phyloP scores from a whole-genome alignment of 2,329 filamentous ascomycete genomes.

The Aspergillus tamarii region DNA sequence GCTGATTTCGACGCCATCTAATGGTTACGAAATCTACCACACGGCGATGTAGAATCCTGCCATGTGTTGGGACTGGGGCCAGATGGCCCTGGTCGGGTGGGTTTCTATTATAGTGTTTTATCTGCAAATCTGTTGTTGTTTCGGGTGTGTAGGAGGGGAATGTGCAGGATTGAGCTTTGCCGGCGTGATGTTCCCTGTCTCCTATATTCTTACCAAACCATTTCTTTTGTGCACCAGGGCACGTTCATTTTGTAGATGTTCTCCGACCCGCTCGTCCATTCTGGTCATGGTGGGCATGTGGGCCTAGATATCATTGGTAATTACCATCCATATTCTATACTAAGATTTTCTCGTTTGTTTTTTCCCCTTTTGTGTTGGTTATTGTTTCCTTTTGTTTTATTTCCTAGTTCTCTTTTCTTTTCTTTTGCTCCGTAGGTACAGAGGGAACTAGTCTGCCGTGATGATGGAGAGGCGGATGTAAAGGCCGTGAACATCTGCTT shows the following conservation, averaged over 20 bases:
- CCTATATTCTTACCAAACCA: conserved; percentile 28
- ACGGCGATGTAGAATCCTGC: conserved; percentile 21
- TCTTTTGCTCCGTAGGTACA: neutral
- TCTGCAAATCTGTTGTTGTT: conserved; percentile 28
- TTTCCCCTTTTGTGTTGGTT: neutral
- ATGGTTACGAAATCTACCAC: conserved; percentile 32
- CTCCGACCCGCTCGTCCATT: conserved; percentile 13
- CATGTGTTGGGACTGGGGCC: conserved; percentile 13
- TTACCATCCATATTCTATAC: conserved; percentile 19
- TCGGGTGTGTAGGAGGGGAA: conserved; percentile 33
- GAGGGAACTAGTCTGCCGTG: neutral
- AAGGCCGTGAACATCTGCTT: neutral
- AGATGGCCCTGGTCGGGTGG: conserved; percentile 9
- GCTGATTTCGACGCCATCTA: conserved; percentile 97
- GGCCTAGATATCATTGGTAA: conserved; percentile 16
- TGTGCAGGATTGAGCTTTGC: conserved; percentile 30
- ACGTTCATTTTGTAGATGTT: conserved; percentile 18
- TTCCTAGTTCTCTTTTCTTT: neutral
- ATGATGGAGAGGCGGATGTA: neutral
- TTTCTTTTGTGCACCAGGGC: conserved; percentile 22
- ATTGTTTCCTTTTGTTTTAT: neutral
- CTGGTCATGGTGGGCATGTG: conserved; percentile 15
- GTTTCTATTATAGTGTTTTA: conserved; percentile 32
- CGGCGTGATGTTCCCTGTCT: conserved; percentile 31
- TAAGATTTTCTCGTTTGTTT: neutral